Conservation (phyloP, 345 rosid genomes). For the Syzygium jambos region DNA sequence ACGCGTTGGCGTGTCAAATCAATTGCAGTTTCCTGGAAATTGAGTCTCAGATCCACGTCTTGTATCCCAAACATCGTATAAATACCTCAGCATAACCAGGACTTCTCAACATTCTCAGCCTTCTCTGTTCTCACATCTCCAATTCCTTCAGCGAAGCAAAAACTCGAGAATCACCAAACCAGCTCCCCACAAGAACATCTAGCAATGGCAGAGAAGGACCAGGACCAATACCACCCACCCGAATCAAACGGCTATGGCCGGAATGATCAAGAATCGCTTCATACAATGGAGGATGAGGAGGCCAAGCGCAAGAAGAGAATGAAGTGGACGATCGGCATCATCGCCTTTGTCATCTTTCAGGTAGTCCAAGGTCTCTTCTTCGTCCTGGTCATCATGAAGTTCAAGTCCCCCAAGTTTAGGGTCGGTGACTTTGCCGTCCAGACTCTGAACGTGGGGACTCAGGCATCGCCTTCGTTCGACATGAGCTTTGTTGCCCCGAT, state of each 20-base stretch:
- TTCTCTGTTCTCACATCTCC: background rate
- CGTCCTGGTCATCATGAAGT: slow-evolving; percentile 3
- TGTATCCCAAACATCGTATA: background rate
- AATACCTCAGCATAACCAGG: background rate
- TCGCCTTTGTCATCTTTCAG: slow-evolving; percentile 16
- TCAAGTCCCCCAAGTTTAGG: slow-evolving; percentile 19
- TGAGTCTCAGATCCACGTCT: background rate
- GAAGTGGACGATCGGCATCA: slow-evolving; percentile 8
- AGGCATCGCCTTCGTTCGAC: slow-evolving; percentile 2
- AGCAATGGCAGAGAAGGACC: background rate
- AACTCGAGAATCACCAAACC: background rate
- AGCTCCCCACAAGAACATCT: background rate
- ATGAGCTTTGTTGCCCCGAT: slow-evolving; percentile 1
- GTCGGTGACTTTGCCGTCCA: background rate
- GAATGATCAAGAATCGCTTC: slow-evolving; percentile 3
- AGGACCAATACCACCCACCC: background rate
- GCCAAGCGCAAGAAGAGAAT: slow-evolving; percentile 13
- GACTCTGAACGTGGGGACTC: background rate
- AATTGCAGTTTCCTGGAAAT: background rate
- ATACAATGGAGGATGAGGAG: background rate
- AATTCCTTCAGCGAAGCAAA: background rate
- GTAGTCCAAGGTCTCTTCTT: slow-evolving; percentile 10
- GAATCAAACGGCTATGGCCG: background rate
- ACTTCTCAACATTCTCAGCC: background rate
- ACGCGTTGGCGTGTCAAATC: background rate